Evolutionary conservation across 371 early-diverging fungal species (phyloP).

Genomic region (Zopfochytrium polystomum): DNA sequence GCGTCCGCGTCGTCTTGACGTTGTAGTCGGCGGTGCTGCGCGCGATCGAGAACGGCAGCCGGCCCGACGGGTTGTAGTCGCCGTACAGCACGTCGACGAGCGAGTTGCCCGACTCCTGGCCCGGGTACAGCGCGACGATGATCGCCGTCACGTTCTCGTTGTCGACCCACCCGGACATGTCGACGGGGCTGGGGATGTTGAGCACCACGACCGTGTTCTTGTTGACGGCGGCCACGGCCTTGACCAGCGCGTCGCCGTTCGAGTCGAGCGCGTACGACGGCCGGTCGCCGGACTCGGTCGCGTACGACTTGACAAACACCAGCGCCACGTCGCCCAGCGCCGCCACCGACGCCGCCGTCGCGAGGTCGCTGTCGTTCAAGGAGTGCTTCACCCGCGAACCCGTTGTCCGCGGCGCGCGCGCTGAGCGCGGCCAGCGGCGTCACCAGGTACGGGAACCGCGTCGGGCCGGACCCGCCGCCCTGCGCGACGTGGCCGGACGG

Average conservation of each 20-base stretch:
- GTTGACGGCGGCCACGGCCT: conserved; percentile 57
- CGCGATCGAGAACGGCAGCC: conserved; percentile 60
- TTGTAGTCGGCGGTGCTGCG: conserved; percentile 44
- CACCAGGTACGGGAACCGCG: conserved; percentile 51
- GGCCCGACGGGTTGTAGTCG: conserved; percentile 57
- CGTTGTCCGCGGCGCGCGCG: not conserved
- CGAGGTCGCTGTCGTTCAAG: not conserved
- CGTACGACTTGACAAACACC: not conserved
- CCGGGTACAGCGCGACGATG: conserved; percentile 52
- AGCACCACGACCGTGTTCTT: conserved; percentile 58
- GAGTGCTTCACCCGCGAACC: not conserved
- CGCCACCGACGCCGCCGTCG: not conserved
- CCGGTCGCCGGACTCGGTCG: not conserved
- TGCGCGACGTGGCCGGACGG: conserved; percentile 52
- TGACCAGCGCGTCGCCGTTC: conserved; percentile 18
- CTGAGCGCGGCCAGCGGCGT: not conserved
- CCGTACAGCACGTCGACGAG: conserved; percentile 63
- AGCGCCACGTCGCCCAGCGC: not conserved
- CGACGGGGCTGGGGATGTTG: conserved; percentile 55
- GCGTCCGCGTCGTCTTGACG: not conserved
- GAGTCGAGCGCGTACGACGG: not conserved
- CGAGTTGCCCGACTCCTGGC: conserved; percentile 64
- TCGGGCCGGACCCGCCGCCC: conserved; percentile 66
- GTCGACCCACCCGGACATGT: conserved; percentile 49
- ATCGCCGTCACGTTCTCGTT: conserved; percentile 57